Conservation (phyloP, 2,329 filamentous ascomycete species). For the Parascedosporium putredinis region DNA sequence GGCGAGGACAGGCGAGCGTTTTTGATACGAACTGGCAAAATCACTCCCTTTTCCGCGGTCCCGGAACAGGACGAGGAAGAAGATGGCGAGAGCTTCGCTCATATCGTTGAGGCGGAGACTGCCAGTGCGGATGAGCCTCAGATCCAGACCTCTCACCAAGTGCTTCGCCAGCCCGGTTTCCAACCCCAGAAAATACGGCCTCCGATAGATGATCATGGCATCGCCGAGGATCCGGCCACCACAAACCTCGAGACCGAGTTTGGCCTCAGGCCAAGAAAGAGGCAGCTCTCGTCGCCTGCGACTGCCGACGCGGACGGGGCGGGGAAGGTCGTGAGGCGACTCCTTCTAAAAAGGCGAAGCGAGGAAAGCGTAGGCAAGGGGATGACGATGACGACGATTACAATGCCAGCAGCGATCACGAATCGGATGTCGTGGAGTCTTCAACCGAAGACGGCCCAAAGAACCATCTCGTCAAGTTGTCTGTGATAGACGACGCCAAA, state of each 20-base stretch:
- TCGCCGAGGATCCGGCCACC: neutral
- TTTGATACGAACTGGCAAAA: conserved; percentile 90
- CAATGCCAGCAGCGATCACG: conserved; percentile 6
- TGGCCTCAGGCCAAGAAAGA: conserved; percentile 46
- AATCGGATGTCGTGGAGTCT: neutral
- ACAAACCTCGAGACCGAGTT: conserved; percentile 32
- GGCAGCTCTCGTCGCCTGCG: conserved; percentile 9
- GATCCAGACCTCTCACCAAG: conserved; percentile 54
- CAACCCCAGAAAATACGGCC: conserved; percentile 19
- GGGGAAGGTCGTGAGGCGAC: neutral
- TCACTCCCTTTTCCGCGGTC: conserved; percentile 85
- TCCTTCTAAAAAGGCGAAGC: conserved; percentile 1
- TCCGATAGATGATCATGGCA: conserved; percentile 1
- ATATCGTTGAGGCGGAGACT: conserved; percentile 29
- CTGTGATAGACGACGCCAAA: conserved; percentile 75
- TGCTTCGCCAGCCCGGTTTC: conserved; percentile 65
- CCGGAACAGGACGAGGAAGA: conserved; percentile 61
- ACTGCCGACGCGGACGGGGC: conserved; percentile 21
- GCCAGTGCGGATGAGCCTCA: conserved; percentile 17
- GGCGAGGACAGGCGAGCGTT: conserved; percentile 82
- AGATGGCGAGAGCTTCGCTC: conserved; percentile 15
- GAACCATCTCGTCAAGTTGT: conserved; percentile 32
- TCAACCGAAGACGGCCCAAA: conserved; percentile 6
- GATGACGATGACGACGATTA: conserved; percentile 9
- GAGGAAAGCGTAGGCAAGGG: conserved; percentile 4